Base-by-base conservation (phyloP, 2,329 filamentous ascomycete genomes). In the Botrytis fabae region DNA sequence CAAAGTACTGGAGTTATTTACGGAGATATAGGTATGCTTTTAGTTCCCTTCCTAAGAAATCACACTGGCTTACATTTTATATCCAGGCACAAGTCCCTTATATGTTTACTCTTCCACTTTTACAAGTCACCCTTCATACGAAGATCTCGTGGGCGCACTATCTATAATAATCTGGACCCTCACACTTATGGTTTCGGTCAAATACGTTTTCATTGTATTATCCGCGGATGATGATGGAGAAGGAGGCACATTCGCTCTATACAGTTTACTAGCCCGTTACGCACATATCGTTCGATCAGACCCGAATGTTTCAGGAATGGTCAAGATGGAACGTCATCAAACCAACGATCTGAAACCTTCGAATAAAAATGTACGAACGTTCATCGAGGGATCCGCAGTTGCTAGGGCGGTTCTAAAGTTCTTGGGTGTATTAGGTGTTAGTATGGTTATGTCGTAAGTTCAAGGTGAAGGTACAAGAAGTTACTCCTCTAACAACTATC, bases 41-140 rank as follows among this genome's bases (percentile, higher is more conserved):
- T 5, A 9, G 28, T 38, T n/a, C 8, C 54, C 35, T 6, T 25
- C 32, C n/a, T 9, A 28, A 68, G 18, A 62, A 16, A 54, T 40
- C 7, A 18, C n/a, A 40, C 42, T 54, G 22, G 6, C 44, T 28
- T 10, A 63, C 25, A 28, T 8, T 63, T 46, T 8, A 9, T n/a
- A 25, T 46, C n/a, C 35, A 72, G 40, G 72, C 16, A 87, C 83
- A 0, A 89, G 86, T 74, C 90, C 90, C n/a, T 86, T 93, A 28
- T 93, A 93, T 77, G 90, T 92, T 28, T 92, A 84, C 80, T 92
- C 90, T 28, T 90, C 88, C n/a, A 91, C 89, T 0, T 93, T 93
- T 78, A 83, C 85, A 40, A 81, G 83, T 4, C 81, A 85, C 25
- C 90, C 90, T 0, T 84, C 82, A 10, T 86, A 86, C 76, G 83